Conservation (phyloP, 148 eudicot genomes). For the Rhododendron williamsianum region DNA sequence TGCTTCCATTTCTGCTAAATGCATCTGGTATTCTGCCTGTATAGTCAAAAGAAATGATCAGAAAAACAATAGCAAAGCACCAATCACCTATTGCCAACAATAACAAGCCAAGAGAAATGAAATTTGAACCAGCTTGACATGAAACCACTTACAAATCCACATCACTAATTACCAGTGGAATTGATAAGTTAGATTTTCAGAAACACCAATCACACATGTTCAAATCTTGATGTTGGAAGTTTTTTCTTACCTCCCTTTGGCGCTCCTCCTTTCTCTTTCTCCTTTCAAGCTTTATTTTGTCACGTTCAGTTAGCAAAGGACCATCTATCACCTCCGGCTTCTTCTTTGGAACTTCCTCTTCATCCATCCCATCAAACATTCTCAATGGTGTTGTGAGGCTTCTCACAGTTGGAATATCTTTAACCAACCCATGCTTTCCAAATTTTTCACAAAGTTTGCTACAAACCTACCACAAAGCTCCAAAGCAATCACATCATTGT, state of each 20-base stretch:
- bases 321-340: constrained; percentile 90
- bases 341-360: constrained; percentile 70
- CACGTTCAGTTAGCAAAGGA: constrained; percentile 88
- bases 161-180: background rate
- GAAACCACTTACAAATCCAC: background rate
- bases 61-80: constrained; percentile 7
- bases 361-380: constrained; percentile 89
- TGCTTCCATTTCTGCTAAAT: constrained; percentile 95
- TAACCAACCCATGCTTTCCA: constrained; percentile 92
- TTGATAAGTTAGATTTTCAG: background rate
- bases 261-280: constrained; percentile 94
- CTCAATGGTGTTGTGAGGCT: constrained; percentile 79
- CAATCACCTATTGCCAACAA: background rate
- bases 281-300: constrained; percentile 86
- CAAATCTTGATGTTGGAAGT: background rate
- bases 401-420: constrained; percentile 73
- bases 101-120: background rate
- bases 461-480: constrained; percentile 51
- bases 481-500: background rate
- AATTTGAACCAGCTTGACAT: background rate
- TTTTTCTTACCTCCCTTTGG: constrained; percentile 76
- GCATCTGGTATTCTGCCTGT: constrained; percentile 79
- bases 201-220: background rate
- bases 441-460: constrained; percentile 73
- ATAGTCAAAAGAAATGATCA: constrained; percentile 9